Percentiles rank a stretch among this genome's conserved stretches.
Evolutionary conservation across 2,329 filamentous ascomycete species (phyloP).

Genomic region (Fusarium sp.): DNA sequence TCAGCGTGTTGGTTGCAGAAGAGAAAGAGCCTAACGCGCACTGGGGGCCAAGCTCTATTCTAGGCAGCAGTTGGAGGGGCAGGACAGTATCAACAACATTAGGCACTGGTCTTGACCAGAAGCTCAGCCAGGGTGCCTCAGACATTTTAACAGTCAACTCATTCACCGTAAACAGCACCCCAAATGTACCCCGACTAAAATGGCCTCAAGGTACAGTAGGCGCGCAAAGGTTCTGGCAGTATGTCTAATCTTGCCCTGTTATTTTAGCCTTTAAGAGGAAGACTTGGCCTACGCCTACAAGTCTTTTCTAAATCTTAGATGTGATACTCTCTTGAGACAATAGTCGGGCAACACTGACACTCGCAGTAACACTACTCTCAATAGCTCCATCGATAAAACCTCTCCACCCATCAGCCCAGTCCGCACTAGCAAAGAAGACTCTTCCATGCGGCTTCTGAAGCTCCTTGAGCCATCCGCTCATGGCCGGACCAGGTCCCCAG

Average conservation of each 20-base stretch:
- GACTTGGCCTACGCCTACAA: too few species aligned
- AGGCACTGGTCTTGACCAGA: too few species aligned
- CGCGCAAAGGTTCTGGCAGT: too few species aligned
- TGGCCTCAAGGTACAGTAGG: too few species aligned
- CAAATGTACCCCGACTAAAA: too few species aligned
- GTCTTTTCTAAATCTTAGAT: not conserved
- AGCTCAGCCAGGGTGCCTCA: too few species aligned
- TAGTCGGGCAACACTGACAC: not conserved
- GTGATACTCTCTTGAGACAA: not conserved
- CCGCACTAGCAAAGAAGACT: slow-evolving; percentile 34
- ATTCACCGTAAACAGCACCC: too few species aligned
- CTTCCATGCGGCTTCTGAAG: slow-evolving; percentile 25
- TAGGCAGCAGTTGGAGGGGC: not conserved
- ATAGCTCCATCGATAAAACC: slow-evolving; percentile 41
- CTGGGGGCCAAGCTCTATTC: not conserved
- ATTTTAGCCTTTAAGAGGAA: too few species aligned
- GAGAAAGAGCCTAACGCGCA: rapidly evolving
- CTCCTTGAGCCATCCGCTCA: slow-evolving; percentile 18
- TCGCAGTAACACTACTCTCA: slow-evolving; percentile 19
- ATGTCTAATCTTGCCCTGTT: too few species aligned
- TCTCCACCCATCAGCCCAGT: slow-evolving; percentile 41
- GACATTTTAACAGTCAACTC: too few species aligned
- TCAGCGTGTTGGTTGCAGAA: not conserved
- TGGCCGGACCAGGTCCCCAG: slow-evolving; percentile 20
- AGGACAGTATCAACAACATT: not conserved